Evolutionary conservation across 1,139 yeast species (phyloP), one percentile per base, ranked within the genome.

Genomic region (Pichia sp.): DNA sequence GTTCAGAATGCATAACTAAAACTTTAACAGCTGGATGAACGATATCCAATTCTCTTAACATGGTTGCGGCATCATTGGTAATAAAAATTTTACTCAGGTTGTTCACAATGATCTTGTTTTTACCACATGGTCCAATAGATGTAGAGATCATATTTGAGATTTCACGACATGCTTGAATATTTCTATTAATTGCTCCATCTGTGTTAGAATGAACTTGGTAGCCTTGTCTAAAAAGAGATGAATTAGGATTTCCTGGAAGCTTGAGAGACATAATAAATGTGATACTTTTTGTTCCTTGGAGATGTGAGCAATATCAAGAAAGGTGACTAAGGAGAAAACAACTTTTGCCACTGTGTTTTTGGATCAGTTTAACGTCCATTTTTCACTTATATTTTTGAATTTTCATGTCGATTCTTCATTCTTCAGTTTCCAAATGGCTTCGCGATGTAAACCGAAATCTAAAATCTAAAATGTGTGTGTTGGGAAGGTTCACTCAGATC

Each of bases 21-120:
- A 93, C 82, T 70, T 93, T 93, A 25, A 95, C 99, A 1, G 97
- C 98, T 9, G 99, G 99, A 68, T 93, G 99, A 46, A 93, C 93
- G 58, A 95, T 88, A 61, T 93, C 98, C 54, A 93, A 75, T 69
- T 95, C 98, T 61, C 87, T 81, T 58, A 93, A 75, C 84, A 93
- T 93, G 13, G 99, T 93, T 44, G 98, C 96, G 16, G 98, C 98
- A 70, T 95, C 99, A 62, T 89, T 88, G 46, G 99, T 93, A 60
- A 93, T 81, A 66, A 90, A 88, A 39, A 87, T 86, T 69, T 84
- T 90, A 54, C 91, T 91, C 60, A 87, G 54, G 45, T 68, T 86
- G 72, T 93, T 93, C 53, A 91, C 96, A 64, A 93, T 85, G 68
- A 95, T 90, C 77, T 93, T 93, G 71, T 91, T 93, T 65, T 97